Evolutionary conservation across 192 early-diverging fungal genomes (phyloP), one percentile per base, ranked within the genome.

Genomic region (Rhizoclosmatium globosum): DNA sequence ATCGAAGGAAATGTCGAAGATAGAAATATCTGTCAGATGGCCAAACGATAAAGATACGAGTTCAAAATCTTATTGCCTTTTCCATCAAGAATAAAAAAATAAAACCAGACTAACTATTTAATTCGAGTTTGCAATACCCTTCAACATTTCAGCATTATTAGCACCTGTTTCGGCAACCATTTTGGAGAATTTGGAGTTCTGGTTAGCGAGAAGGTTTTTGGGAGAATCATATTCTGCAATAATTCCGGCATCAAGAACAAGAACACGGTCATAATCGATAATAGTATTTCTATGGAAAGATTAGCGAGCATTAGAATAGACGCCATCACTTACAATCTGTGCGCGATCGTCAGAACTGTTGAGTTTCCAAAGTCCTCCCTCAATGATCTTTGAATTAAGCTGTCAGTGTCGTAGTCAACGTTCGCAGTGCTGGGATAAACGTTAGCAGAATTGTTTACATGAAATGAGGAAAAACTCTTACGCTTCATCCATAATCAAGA

Each of bases 181-280:
- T 17, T 81, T 60, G 39, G 80, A 69, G 62, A 87, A 87, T 13
- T 56, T 50, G 3, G 70, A 64, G 13, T 76, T 58, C 4, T 57
- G 39, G 48, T 84, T 82, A 31, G 76, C 79, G 82, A 98, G 82
- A 65, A 97, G 84, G 2, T 66, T 81, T 21, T 82, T 80, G 1
- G 96, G 95, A 46, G 89, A 87, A 77, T 95, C 97, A 86, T 90
- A 96, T 75, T 99, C 95, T 4, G 89, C 89, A 4, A 98, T 74
- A 9, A 82, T 71, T 6, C 97, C 97, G 41, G 87, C 87, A 81
- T 94, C 93, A 76, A 96, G 74, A 1, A 88, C 85, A 2, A 87
- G 61, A 17, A 88, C 80, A 17, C 78, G 43, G 72, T 85, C 85
- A 66, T 78, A 82, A 58, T 80, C 81, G 45, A 77, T 78, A 74